Conservation (phyloP, 2,329 filamentous ascomycete species). For the Fusarium torreyae region DNA sequence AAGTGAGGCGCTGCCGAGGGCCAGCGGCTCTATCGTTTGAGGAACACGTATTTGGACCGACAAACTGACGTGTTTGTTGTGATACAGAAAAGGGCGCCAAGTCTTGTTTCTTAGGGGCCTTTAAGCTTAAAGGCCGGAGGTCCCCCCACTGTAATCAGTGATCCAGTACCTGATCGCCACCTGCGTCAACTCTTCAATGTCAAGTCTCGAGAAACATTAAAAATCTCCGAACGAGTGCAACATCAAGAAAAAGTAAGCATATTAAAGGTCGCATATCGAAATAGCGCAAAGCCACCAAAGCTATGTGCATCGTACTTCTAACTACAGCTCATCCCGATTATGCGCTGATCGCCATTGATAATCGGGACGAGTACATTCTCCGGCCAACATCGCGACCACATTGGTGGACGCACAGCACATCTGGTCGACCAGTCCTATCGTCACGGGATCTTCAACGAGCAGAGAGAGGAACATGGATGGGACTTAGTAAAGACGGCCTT, state of each 20-base stretch:
- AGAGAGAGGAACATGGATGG: conserved; percentile 77
- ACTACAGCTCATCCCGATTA: conserved; percentile 84
- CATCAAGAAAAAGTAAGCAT: not conserved
- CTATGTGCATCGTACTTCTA: conserved; percentile 84
- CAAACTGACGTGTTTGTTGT: conserved; percentile 24
- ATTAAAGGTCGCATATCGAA: not conserved
- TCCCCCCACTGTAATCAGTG: conserved; percentile 23
- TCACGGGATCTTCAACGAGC: conserved; percentile 73
- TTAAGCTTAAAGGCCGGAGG: conserved; percentile 42
- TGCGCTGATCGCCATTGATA: conserved; percentile 81
- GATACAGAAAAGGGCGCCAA: conserved; percentile 8
- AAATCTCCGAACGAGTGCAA: conserved; percentile 10
- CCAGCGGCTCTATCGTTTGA: conserved; percentile 13
- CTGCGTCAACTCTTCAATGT: conserved; percentile 31
- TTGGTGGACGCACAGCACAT: conserved; percentile 70
- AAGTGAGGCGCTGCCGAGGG: conserved; percentile 41
- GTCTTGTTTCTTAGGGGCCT: conserved; percentile 3
- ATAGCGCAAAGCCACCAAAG: conserved; percentile 13
- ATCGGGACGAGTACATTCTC: conserved; percentile 81
- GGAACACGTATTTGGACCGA: conserved; percentile 21
- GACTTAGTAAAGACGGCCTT: conserved; percentile 71
- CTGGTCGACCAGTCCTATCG: conserved; percentile 67
- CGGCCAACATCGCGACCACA: conserved; percentile 74
- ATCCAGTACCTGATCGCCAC: conserved; percentile 20
- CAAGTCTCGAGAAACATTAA: conserved; percentile 2